Evolutionary conservation across 1,139 yeast genomes (phyloP).

Genomic region (Protomyces macrosporus): DNA sequence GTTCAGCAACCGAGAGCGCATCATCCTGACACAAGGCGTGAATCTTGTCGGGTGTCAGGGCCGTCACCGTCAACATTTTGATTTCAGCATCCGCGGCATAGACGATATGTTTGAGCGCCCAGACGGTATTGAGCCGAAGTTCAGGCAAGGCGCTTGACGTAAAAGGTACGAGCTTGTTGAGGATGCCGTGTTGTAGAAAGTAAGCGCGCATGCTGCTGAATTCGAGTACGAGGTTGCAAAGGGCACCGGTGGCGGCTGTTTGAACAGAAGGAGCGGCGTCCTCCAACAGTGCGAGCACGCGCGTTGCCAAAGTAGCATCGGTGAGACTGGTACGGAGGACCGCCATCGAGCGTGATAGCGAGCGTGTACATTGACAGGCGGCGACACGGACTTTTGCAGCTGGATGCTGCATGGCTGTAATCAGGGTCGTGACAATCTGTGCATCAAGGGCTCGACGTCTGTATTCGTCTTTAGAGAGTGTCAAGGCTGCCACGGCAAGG

Average conservation of each 20-base stretch:
- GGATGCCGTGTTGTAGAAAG: conserved; percentile 53
- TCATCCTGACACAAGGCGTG: conserved; percentile 50
- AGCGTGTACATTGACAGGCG: conserved; percentile 57
- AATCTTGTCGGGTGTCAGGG: conserved; percentile 50
- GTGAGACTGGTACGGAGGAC: conserved; percentile 64
- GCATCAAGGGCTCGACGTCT: conserved; percentile 38
- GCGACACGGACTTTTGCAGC: conserved; percentile 37
- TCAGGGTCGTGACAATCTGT: conserved; percentile 36
- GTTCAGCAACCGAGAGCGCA: conserved; percentile 55
- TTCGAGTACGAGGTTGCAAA: conserved; percentile 74
- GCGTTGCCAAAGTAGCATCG: conserved; percentile 51
- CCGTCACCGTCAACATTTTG: conserved; percentile 39
- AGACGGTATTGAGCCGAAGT: conserved; percentile 48
- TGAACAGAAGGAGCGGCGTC: conserved; percentile 41
- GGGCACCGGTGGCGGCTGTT: conserved; percentile 59
- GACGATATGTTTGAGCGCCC: conserved; percentile 55
- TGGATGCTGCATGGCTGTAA: conserved; percentile 33
- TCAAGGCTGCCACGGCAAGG: conserved; percentile 39
- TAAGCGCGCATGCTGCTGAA: conserved; percentile 63
- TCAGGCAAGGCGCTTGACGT: conserved; percentile 38
- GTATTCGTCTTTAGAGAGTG: conserved; percentile 38
- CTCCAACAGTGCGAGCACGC: conserved; percentile 44
- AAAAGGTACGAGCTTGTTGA: conserved; percentile 46
- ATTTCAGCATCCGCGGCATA: conserved; percentile 43
- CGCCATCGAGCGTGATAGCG: conserved; percentile 69